Evolutionary conservation across 2,329 filamentous ascomycete species (phyloP).

Genomic region (Fulvia fulva): DNA sequence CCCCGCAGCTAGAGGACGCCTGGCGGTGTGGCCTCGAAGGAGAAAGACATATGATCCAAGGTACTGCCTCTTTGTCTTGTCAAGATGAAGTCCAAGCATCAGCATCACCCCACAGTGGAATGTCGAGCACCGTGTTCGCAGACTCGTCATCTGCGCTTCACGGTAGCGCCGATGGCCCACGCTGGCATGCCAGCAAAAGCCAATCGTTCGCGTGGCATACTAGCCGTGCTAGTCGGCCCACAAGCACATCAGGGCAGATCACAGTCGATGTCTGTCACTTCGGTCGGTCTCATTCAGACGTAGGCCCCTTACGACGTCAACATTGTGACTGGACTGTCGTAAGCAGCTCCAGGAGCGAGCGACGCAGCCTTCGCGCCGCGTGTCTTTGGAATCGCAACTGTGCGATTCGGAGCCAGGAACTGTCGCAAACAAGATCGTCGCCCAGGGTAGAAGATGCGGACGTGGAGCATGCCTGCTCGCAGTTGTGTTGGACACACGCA

Average conservation of each 20-base stretch:
- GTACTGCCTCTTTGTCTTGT: constrained; percentile 10
- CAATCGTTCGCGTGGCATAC: constrained; percentile 1
- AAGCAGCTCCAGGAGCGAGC: constrained; percentile 2
- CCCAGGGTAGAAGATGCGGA: background rate
- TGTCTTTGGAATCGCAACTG: background rate
- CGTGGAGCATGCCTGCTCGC: background rate
- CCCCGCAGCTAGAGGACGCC: constrained; percentile 4
- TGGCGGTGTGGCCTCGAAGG: background rate
- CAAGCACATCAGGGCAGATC: background rate
- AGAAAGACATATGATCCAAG: constrained; percentile 5
- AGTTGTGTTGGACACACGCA: background rate
- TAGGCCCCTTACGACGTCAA: background rate
- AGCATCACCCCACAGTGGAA: constrained; percentile 3
- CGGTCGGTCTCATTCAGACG: background rate
- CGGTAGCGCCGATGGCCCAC: constrained; percentile 1
- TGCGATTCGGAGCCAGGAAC: background rate
- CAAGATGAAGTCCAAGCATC: background rate
- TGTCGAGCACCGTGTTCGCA: background rate
- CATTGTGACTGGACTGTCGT: background rate
- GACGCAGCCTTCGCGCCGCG: background rate
- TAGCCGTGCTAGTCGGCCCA: background rate
- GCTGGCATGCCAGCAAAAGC: background rate
- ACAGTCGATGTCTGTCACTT: background rate
- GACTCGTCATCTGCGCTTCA: background rate
- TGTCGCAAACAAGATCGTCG: background rate